phyloP scores from a whole-genome alignment of 768 basidiomycete genomes.

The Boletales sp. region DNA sequence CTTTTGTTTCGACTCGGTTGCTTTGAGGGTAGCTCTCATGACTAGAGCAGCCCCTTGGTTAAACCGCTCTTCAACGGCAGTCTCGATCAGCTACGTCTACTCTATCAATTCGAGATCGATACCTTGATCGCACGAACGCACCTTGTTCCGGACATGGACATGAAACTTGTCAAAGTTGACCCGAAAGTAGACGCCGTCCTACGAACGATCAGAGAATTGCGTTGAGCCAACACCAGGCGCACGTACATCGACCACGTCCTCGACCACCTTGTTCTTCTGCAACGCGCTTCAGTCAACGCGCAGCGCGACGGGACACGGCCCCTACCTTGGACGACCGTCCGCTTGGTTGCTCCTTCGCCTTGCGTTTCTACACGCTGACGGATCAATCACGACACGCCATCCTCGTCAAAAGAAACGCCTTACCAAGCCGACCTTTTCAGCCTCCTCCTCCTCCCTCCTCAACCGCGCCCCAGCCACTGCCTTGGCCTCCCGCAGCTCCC shows the following conservation, averaged over 20 bases:
- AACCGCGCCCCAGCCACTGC: conserved; percentile 60
- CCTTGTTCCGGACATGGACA: conserved; percentile 82
- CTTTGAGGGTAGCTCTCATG: conserved; percentile 65
- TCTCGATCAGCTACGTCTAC: conserved; percentile 63
- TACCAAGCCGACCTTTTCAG: conserved; percentile 71
- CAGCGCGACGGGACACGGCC: background rate
- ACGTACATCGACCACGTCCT: conserved; percentile 66
- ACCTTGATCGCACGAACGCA: conserved; percentile 30
- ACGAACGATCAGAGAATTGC: conserved; percentile 1
- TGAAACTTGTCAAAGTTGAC: conserved; percentile 89
- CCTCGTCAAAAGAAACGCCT: conserved; percentile 20
- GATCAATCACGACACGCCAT: conserved; percentile 12
- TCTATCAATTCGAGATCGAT: conserved; percentile 11
- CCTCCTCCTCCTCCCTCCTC: conserved; percentile 68
- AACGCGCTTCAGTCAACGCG: conserved; percentile 15
- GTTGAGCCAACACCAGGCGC: background rate
- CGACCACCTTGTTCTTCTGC: conserved; percentile 45
- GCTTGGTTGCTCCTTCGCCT: conserved; percentile 42
- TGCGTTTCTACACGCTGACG: conserved; percentile 53
- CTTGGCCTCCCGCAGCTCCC: conserved; percentile 70
- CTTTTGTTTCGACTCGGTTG: conserved; percentile 62
- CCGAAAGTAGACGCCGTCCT: conserved; percentile 77
- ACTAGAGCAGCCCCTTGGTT: conserved; percentile 73
- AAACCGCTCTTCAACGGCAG: conserved; percentile 73
- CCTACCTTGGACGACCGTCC: conserved; percentile 54